phyloP scores from a whole-genome alignment of 2,329 filamentous ascomycete species.

The Trichoderma arundinaceum region DNA sequence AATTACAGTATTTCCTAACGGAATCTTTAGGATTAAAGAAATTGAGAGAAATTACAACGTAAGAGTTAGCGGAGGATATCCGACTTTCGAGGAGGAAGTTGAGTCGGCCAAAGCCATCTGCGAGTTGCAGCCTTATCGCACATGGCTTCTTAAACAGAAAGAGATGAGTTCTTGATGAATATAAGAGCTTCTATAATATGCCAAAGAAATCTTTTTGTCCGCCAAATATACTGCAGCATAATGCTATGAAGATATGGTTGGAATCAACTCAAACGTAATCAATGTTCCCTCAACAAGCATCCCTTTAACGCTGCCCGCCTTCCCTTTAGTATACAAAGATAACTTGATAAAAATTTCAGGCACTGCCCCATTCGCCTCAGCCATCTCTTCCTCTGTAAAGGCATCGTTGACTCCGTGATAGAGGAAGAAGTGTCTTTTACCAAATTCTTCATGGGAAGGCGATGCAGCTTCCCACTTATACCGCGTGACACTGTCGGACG shows the following conservation, averaged over 20 bases:
- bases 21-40: constrained; percentile 7
- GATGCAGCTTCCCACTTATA: constrained; percentile 5
- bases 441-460: constrained; percentile 4
- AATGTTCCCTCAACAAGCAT: constrained; percentile 9
- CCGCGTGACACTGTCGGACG: neutral
- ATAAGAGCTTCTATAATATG: too few relatives aligned
- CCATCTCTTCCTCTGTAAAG: constrained; percentile 17
- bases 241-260: neutral
- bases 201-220: neutral
- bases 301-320: neutral
- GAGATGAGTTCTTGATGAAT: neutral
- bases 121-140: constrained; percentile 10
- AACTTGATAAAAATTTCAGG: constrained; percentile 24
- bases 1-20: too few relatives aligned
- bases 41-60: constrained; percentile 18
- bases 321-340: constrained; percentile 11
- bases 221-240: neutral
- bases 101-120: constrained; percentile 6
- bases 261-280: constrained; percentile 4
- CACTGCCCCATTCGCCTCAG: constrained; percentile 4
- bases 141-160: constrained; percentile 20
- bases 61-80: constrained; percentile 14
- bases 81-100: constrained; percentile 19
- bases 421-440: constrained; percentile 14
- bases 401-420: neutral